Percentiles rank a stretch among this genome's conserved stretches.
Conservation (phyloP, 2,329 filamentous ascomycete genomes). For the Alternaria brassicicola region DNA sequence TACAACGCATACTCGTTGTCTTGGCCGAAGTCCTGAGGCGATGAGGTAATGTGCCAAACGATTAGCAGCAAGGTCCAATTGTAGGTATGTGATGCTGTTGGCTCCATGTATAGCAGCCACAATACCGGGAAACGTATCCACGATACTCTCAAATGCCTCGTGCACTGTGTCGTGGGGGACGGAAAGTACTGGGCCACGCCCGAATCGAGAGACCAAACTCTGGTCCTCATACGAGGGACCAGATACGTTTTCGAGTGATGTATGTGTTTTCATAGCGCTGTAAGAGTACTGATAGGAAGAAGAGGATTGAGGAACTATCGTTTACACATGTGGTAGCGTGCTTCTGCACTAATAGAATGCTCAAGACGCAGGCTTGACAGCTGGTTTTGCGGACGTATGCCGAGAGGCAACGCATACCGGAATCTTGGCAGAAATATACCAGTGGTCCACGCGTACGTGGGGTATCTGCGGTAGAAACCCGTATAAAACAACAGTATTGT, state of each 20-base stretch:
- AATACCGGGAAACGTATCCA: not conserved
- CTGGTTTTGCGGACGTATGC: not conserved
- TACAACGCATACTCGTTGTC: conserved; percentile 61
- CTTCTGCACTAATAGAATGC: not conserved
- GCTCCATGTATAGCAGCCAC: conserved; percentile 5
- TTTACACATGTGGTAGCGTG: not conserved
- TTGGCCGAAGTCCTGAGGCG: conserved; percentile 30
- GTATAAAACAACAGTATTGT: not conserved
- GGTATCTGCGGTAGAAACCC: not conserved
- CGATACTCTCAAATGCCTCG: conserved; percentile 11
- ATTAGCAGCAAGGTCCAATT: conserved; percentile 40
- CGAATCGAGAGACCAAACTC: conserved; percentile 2
- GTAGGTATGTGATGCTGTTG: conserved; percentile 35
- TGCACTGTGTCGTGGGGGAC: not conserved
- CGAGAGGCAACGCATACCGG: not conserved
- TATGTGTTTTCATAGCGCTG: not conserved
- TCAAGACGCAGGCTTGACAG: not conserved
- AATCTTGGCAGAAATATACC: not conserved
- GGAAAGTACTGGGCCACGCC: conserved; percentile 2
- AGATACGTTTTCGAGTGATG: not conserved
- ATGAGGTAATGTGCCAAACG: conserved; percentile 42
- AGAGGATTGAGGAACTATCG: not conserved
- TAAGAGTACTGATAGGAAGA: not conserved
- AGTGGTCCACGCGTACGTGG: not conserved
- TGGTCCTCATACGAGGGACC: conserved; percentile 3